Evolutionary conservation across 345 rosid genomes (phyloP).

Genomic region (Passiflora organensis): DNA sequence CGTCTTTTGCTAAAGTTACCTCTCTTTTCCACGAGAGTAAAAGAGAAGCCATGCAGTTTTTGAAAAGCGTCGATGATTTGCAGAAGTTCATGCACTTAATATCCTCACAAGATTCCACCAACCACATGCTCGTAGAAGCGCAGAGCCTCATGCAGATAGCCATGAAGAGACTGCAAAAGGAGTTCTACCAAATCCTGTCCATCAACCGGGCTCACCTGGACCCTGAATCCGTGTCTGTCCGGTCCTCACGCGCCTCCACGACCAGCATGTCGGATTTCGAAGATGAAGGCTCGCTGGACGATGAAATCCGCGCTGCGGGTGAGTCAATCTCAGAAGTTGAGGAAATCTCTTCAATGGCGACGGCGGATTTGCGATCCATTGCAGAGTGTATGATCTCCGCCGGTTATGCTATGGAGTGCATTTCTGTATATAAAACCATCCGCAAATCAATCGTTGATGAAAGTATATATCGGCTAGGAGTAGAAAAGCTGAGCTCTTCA

Average conservation of each 20-base stretch:
- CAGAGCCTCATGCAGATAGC: constrained; percentile 23
- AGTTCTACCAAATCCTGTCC: constrained; percentile 28
- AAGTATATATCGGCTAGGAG: constrained; percentile 24
- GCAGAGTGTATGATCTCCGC: constrained; percentile 26
- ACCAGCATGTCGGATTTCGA: constrained; percentile 23
- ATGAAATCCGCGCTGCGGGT: constrained; percentile 3
- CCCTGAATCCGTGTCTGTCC: constrained; percentile 22
- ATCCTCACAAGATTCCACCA: constrained; percentile 8
- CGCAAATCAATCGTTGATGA: constrained; percentile 28
- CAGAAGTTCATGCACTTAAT: constrained; percentile 21
- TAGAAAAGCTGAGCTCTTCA: constrained; percentile 17
- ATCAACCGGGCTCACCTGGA: constrained; percentile 25
- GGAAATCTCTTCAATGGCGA: constrained; percentile 16
- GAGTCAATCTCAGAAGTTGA: constrained; percentile 27
- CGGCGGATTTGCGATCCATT: constrained; percentile 21
- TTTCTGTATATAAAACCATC: constrained; percentile 11
- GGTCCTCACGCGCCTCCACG: constrained; percentile 22
- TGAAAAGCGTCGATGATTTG: constrained; percentile 12
- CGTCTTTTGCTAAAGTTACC: constrained; percentile 18
- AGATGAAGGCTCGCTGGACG: constrained; percentile 11
- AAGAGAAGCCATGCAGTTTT: constrained; percentile 19
- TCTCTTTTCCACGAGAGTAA: constrained; percentile 25
- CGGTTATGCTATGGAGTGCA: constrained; percentile 23
- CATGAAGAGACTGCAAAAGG: constrained; percentile 22
- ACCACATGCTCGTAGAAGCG: constrained; percentile 7